Evolutionary conservation across 1,284 basidiomycete genomes (phyloP), one percentile per base, ranked within the genome.

Genomic region (Trametes hirsuta): DNA sequence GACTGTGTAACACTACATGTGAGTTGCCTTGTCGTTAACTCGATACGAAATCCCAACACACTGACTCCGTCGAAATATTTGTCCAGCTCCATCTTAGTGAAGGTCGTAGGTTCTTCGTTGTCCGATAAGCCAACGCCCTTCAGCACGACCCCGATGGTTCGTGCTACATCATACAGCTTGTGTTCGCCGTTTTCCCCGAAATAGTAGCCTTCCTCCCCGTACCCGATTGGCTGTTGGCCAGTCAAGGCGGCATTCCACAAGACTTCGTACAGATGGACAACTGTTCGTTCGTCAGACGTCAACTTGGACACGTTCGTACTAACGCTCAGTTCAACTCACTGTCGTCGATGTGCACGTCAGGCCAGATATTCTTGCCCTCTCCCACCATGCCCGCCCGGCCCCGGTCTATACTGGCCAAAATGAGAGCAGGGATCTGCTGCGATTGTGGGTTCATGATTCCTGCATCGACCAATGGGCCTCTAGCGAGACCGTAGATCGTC

Each of bases 161-260:
- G 70, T 1, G 71, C 70, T 10, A 81, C 61, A 15, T 75, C 70
- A 51, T 73, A 68, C 58, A 77, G 64, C 10, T 62, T 69, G 59
- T 78, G 74, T 57, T 82, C 79, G 37, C 79, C 80, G 57, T 78
- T 79, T 64, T 79, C 80, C 15, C 68, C 77, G 61, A 82, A 79
- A 63, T 81, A 83, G 60, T 74, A 81, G 1, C 81, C 82, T 5
- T 78, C 71, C 8, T 72, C 67, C 1, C 81, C 81, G 52, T 81
- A 79, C 4, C 66, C 66, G 34, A 70, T 63, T 8, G 30, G 8
- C 18, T 63, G 49, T 12, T 51, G 21, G 14, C 55, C 51, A 4
- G 44, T n/a, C 0, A 64, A 18, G 24, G 66, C 41, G 2, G 58
- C 50, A 42, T 70, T 55, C 56, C 62, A 68, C 10, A 73, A 18